Evolutionary conservation across 73 alveolate genomes (phyloP), one percentile per base, ranked within the genome.

Genomic region (Tetrahymena thermophila): DNA sequence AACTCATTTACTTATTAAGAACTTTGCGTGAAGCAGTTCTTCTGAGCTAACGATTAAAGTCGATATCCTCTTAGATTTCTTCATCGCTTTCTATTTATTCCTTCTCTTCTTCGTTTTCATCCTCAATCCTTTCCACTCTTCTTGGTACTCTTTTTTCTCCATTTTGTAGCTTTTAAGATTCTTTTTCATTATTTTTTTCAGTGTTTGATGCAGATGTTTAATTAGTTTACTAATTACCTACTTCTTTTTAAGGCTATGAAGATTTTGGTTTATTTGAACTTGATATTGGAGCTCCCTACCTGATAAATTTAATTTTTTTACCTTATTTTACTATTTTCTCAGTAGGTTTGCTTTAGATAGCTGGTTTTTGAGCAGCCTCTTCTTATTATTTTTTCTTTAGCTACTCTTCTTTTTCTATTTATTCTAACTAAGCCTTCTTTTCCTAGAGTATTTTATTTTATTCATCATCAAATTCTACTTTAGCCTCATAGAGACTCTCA

Each of bases 401-500:
- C 38, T 93, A n/a, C 38, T 93, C 89, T 93, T 93, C 84, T 43
- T 93, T 1, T 38, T 93, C 23, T 7, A n/a, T 31, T 38, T 38
- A 23, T 38, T 93, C 56, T 21, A 42, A 93, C 44, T 93, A 5
- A 35, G 95, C 85, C 28, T 93, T 42, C 85, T 35, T 57, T 93
- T 93, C 89, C 25, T 34, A 11, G 11, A 34, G 42, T 25, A 38
- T 10, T 43, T 42, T 42, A 11, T 25, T 34, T 31, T 71, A n/a
- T n/a, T 71, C 35, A 19, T 71, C 35, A 71, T 71, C 89, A 25
- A 71, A 71, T 71, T 71, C 89, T 19, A 71, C 89, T 34, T 71
- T 71, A 71, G 89, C 89, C n/a, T 71, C 89, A 71, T 23, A 38
- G 14, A 93, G 43, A 93, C 95, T 93, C 55, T 95, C 97, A 35